Percentiles rank a stretch among this genome's conserved stretches.
These are phyloP conservation scores for Plasmopara halstedii DNA, from an alignment of 352 stramenopile species.

Conservation along the genomic window DNA sequence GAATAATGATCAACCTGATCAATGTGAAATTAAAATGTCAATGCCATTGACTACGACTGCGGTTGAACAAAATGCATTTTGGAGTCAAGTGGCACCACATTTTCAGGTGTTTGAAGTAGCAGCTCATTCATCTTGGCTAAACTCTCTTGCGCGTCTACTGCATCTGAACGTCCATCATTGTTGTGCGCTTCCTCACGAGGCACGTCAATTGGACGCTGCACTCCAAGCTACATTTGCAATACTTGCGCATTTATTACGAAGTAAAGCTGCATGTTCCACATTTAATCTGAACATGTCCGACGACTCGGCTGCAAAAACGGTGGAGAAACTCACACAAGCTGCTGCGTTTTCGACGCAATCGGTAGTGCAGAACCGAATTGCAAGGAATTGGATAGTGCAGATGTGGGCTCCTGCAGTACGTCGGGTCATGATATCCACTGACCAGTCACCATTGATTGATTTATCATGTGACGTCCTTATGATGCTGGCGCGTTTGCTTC, in stretches of 20 bases:
- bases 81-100: constrained; percentile 11
- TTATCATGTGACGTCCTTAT: constrained; percentile 35
- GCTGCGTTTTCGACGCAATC: constrained; percentile 15
- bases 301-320: constrained; percentile 11
- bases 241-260: constrained; percentile 14
- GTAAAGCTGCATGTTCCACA: constrained; percentile 5
- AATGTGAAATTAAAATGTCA: neutral
- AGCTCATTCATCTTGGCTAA: constrained; percentile 21
- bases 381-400: constrained; percentile 30
- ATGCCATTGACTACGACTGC: neutral
- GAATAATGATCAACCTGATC: constrained; percentile 24
- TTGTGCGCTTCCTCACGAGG: constrained; percentile 28
- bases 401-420: constrained; percentile 18
- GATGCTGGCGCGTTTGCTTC: constrained; percentile 36
- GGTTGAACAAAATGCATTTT: constrained; percentile 11
- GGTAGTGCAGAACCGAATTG: constrained; percentile 23
- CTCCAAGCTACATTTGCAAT: constrained; percentile 13
- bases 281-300: constrained; percentile 5
- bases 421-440: neutral
- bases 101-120: constrained; percentile 24
- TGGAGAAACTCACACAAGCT: constrained; percentile 22
- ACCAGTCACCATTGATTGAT: constrained; percentile 8
- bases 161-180: constrained; percentile 50
- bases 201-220: constrained; percentile 23
- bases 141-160: constrained; percentile 37